Evolutionary conservation across 371 early-diverging fungal species (phyloP).

Genomic region (Entomophthora muscae): DNA sequence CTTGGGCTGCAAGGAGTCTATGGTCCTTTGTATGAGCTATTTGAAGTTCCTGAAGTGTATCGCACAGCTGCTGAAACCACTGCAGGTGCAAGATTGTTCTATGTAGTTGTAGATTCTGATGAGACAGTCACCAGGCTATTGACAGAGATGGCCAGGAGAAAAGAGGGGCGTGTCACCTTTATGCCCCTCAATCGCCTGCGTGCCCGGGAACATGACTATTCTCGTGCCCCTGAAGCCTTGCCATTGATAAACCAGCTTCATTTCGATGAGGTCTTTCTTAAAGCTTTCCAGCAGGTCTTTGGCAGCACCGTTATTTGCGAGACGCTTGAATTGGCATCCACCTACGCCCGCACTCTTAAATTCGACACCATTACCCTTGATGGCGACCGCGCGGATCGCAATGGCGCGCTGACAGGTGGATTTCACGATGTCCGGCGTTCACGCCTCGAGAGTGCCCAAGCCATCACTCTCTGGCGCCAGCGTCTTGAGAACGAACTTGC

Average conservation of each 20-base stretch:
- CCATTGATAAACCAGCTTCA: slow-evolving; percentile 59
- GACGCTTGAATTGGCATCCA: slow-evolving; percentile 65
- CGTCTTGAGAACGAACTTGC: slow-evolving; percentile 27
- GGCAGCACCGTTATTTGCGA: slow-evolving; percentile 78
- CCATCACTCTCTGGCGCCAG: slow-evolving; percentile 18
- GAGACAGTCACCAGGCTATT: slow-evolving; percentile 68
- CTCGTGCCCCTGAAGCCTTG: slow-evolving; percentile 55
- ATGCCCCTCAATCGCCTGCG: slow-evolving; percentile 88
- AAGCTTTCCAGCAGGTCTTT: slow-evolving; percentile 80
- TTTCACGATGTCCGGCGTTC: slow-evolving; percentile 57
- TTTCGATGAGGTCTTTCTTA: slow-evolving; percentile 40
- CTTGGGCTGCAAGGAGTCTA: slow-evolving; percentile 55
- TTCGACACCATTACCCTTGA: slow-evolving; percentile 80
- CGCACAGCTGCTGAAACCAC: slow-evolving; percentile 80
- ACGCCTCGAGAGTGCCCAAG: slow-evolving; percentile 51
- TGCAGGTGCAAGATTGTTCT: slow-evolving; percentile 83
- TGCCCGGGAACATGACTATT: slow-evolving; percentile 34
- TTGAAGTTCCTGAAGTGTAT: slow-evolving; percentile 69
- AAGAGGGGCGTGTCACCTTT: slow-evolving; percentile 83
- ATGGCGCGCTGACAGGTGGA: slow-evolving; percentile 90
- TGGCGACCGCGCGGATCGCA: slow-evolving; percentile 83
- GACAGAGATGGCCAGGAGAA: slow-evolving; percentile 48
- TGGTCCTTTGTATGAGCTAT: slow-evolving; percentile 84
- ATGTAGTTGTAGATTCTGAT: slow-evolving; percentile 94
- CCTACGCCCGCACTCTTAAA: slow-evolving; percentile 51